Percentiles rank a stretch among this genome's conserved stretches.
Evolutionary conservation across 73 alveolate species (phyloP).

Genomic region (Tetrahymena borealis): DNA sequence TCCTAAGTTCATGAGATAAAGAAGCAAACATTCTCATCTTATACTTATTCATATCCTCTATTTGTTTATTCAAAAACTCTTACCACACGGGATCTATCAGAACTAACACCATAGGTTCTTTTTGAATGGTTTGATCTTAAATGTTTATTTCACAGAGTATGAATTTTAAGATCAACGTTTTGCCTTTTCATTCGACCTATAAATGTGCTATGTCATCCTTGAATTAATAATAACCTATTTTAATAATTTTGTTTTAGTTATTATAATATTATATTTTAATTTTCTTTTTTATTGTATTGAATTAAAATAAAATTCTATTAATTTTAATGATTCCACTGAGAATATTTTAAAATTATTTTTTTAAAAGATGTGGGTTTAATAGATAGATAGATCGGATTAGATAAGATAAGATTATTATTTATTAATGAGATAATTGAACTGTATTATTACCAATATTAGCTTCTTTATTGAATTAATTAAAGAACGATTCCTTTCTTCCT

Average conservation of each 20-base stretch:
- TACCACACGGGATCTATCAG: not conserved
- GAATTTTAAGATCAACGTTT: not conserved
- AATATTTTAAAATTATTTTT: too few relatives aligned
- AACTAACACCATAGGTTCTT: not conserved
- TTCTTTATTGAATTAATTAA: not conserved
- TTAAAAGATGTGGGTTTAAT: too few relatives aligned
- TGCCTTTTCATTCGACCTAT: not conserved
- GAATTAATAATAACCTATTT: not conserved
- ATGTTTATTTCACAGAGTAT: not conserved
- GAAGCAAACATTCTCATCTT: slow-evolving; percentile 1
- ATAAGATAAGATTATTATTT: too few relatives aligned
- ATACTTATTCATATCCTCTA: not conserved
- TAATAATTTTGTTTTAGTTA: too few relatives aligned
- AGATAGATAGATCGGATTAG: too few relatives aligned
- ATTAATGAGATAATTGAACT: not conserved
- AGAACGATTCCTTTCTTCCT: not conserved
- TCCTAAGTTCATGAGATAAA: slow-evolving; percentile 28
- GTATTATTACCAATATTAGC: not conserved
- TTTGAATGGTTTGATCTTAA: not conserved
- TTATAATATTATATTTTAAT: too few relatives aligned
- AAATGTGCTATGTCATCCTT: not conserved
- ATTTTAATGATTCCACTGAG: too few relatives aligned
- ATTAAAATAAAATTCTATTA: too few relatives aligned
- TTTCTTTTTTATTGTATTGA: too few relatives aligned
- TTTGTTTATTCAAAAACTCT: not conserved